phyloP scores from a whole-genome alignment of 306 rosid species.

The Malus fusca region DNA sequence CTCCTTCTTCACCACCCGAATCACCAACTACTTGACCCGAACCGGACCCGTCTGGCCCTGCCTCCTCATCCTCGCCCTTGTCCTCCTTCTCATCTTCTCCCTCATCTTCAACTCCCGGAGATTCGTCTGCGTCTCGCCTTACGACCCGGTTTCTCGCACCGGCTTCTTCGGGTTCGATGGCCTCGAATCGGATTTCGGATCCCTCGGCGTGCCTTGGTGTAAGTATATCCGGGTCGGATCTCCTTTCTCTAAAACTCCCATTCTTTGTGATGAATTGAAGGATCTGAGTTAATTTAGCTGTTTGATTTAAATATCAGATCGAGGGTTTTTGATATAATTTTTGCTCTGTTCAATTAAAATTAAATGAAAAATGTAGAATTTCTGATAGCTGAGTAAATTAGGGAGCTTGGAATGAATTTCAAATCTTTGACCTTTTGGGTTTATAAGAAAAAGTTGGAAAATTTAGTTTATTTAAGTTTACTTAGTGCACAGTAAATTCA shows the following conservation, averaged over 20 bases:
- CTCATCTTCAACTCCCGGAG: slow-evolving; percentile 50
- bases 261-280: not conserved
- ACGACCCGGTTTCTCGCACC: slow-evolving; percentile 47
- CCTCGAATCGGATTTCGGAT: slow-evolving; percentile 82
- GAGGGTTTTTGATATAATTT: not conserved
- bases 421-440: not conserved
- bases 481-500: not conserved
- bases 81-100: slow-evolving; percentile 31
- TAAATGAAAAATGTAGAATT: not conserved
- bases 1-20: slow-evolving; percentile 37
- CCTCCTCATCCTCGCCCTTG: slow-evolving; percentile 24
- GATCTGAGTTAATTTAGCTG: slow-evolving; percentile 3
- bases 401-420: not conserved
- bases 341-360: not conserved
- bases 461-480: not conserved
- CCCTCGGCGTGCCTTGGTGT: slow-evolving; percentile 99
- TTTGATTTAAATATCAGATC: not conserved
- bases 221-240: slow-evolving; percentile 35
- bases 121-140: slow-evolving; percentile 69
- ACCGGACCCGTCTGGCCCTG: slow-evolving; percentile 37
- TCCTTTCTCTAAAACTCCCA: not conserved
- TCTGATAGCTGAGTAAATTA: not conserved
- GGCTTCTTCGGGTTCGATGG: slow-evolving; percentile 66
- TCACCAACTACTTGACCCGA: slow-evolving; percentile 47
- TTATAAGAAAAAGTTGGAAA: not conserved